Conservation (phyloP, 2,329 filamentous ascomycete species). For the Claviceps sp. region DNA sequence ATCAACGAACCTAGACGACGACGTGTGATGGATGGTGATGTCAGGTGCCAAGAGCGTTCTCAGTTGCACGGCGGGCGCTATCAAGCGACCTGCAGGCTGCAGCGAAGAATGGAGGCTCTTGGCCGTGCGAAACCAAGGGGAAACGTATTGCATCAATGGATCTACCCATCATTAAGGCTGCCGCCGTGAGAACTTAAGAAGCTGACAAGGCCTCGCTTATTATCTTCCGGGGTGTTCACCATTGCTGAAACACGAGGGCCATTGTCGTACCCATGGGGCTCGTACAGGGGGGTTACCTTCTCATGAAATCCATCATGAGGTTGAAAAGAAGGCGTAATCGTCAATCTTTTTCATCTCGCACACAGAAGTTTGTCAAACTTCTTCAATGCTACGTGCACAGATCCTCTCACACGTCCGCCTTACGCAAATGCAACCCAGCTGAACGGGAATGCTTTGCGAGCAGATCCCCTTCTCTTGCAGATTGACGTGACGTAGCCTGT, state of each 20-base stretch:
- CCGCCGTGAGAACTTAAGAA: neutral
- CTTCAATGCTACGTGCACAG: no score
- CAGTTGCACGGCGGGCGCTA: no score
- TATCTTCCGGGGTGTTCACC: neutral
- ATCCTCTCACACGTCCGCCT: neutral
- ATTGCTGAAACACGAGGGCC: constrained; percentile 1
- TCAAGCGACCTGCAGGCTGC: no score
- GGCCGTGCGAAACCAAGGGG: no score
- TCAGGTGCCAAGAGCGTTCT: no score
- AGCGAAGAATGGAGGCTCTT: no score
- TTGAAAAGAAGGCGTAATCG: neutral
- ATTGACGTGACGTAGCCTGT: neutral
- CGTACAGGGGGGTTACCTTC: neutral
- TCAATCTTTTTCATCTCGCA: neutral
- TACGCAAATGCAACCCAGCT: neutral
- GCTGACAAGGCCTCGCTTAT: neutral
- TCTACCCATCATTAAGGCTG: neutral
- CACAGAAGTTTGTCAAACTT: neutral
- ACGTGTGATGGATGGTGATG: neutral
- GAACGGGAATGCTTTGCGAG: neutral
- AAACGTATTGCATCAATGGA: no score
- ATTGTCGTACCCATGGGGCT: neutral
- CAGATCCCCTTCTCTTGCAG: neutral
- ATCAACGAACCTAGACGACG: neutral
- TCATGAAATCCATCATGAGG: neutral